These are phyloP conservation scores for Cucurbita ficifolia DNA, from an alignment of 306 rosid species.

Conservation along the genomic window DNA sequence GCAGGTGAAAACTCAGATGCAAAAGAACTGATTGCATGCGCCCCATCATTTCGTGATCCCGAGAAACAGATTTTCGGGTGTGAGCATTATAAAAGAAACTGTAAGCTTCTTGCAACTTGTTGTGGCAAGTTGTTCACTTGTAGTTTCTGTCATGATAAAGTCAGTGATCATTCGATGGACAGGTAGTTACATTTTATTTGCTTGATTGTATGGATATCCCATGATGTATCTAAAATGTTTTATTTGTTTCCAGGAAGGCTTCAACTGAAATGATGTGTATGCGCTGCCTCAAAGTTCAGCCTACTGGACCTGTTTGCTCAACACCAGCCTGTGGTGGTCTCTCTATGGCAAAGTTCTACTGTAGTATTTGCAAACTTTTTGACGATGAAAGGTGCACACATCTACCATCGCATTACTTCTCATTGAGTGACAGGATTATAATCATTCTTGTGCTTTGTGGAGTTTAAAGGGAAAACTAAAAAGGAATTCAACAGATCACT, in stretches of 20 bases:
- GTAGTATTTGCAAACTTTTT: slow-evolving; percentile 84
- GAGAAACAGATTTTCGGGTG: slow-evolving; percentile 70
- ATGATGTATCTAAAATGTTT: slow-evolving; percentile 13
- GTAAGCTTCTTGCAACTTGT: slow-evolving; percentile 90
- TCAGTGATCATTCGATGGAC: slow-evolving; percentile 94
- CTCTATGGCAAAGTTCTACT: slow-evolving; percentile 73
- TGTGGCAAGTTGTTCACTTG: slow-evolving; percentile 88
- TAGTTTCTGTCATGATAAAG: slow-evolving; percentile 96
- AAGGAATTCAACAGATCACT: not conserved
- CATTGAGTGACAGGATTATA: not conserved
- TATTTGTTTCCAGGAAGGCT: slow-evolving; percentile 51
- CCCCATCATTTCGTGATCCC: slow-evolving; percentile 55
- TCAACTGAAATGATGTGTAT: slow-evolving; percentile 94
- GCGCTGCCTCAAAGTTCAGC: slow-evolving; percentile 64
- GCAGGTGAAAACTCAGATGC: slow-evolving; percentile 44
- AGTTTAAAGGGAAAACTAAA: not conserved
- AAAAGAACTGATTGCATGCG: slow-evolving; percentile 41
- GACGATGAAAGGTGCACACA: slow-evolving; percentile 76
- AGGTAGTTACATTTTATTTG: slow-evolving; percentile 31
- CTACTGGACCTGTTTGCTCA: slow-evolving; percentile 66
- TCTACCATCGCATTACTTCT: not conserved
- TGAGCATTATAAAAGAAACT: slow-evolving; percentile 96
- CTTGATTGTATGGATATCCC: slow-evolving; percentile 13
- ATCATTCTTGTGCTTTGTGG: not conserved
- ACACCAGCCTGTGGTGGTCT: slow-evolving; percentile 76